phyloP scores from a whole-genome alignment of 768 basidiomycete species.

The Psilocybe subaeruginosa region DNA sequence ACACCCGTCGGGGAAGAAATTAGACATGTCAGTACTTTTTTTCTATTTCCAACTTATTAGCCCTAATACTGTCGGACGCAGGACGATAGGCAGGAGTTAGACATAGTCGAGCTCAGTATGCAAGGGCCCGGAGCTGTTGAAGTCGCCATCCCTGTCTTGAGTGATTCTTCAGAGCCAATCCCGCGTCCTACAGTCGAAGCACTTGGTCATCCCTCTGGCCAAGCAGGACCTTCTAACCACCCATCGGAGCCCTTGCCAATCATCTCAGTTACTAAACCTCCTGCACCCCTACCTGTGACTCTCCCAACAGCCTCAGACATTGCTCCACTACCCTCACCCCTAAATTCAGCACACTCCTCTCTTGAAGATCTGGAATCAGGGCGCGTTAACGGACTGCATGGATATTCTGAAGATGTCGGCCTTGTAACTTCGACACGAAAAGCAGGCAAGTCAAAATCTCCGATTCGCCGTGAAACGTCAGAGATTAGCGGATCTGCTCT shows the following conservation, averaged over 20 bases:
- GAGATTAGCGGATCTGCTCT: constrained; percentile 25
- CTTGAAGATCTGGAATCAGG: constrained; percentile 57
- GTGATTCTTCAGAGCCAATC: constrained; percentile 39
- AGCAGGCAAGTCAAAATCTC: constrained; percentile 23
- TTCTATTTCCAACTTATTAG: neutral
- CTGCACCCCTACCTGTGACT: constrained; percentile 69
- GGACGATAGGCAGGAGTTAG: constrained; percentile 32
- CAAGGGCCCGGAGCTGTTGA: constrained; percentile 47
- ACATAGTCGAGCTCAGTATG: constrained; percentile 44
- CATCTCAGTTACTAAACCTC: constrained; percentile 70
- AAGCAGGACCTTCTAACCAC: constrained; percentile 20
- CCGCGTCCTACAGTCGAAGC: constrained; percentile 31
- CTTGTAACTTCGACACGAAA: constrained; percentile 25
- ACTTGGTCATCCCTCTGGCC: constrained; percentile 21
- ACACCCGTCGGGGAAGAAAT: constrained; percentile 38
- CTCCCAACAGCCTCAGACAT: constrained; percentile 71
- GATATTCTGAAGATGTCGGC: constrained; percentile 25
- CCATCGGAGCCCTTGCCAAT: constrained; percentile 42
- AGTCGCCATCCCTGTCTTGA: constrained; percentile 66
- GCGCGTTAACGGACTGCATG: constrained; percentile 40
- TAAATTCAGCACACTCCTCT: constrained; percentile 46
- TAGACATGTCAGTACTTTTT: constrained; percentile 34
- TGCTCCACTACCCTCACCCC: constrained; percentile 42
- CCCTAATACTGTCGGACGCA: constrained; percentile 14
- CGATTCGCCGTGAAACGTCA: constrained; percentile 27